These are phyloP conservation scores for Aquilaria yunnanensis DNA, from an alignment of 345 rosid genomes.

Conservation along the genomic window DNA sequence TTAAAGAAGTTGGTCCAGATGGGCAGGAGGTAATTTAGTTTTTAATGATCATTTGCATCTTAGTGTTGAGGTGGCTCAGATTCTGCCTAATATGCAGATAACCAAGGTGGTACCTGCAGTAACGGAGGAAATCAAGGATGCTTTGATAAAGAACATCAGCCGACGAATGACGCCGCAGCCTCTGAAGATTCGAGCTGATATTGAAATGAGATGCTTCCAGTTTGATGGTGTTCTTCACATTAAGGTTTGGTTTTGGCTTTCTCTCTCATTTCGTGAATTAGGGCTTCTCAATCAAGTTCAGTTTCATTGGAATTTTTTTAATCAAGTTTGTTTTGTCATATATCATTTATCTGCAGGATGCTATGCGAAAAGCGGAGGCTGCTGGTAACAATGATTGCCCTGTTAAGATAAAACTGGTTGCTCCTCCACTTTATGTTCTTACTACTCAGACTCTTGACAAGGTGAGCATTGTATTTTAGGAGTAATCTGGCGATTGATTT, in stretches of 20 bases:
- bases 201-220: slow-evolving; percentile 97
- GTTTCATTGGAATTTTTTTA: not conserved
- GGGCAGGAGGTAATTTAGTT: slow-evolving; percentile 69
- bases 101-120: slow-evolving; percentile 81
- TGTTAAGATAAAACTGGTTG: slow-evolving; percentile 92
- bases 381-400: slow-evolving; percentile 89
- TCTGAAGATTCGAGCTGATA: slow-evolving; percentile 87
- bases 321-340: not conserved
- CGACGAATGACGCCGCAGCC: slow-evolving; percentile 99
- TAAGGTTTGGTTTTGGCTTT: slow-evolving; percentile 40
- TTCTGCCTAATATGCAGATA: slow-evolving; percentile 35
- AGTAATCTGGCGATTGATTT: too few species aligned
- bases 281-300: too few species aligned
- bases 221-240: slow-evolving; percentile 97
- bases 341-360: slow-evolving; percentile 52
- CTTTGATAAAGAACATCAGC: slow-evolving; percentile 75
- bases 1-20: slow-evolving; percentile 79
- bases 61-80: slow-evolving; percentile 1
- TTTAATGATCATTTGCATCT: not conserved
- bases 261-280: not conserved
- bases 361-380: slow-evolving; percentile 96
- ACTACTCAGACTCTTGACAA: slow-evolving; percentile 97
- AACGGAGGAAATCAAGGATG: slow-evolving; percentile 80
- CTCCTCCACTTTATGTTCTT: slow-evolving; percentile 95
- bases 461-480: slow-evolving; percentile 32